Conservation (phyloP, 1,284 basidiomycete species). For the Mycocalia duriaeana region DNA sequence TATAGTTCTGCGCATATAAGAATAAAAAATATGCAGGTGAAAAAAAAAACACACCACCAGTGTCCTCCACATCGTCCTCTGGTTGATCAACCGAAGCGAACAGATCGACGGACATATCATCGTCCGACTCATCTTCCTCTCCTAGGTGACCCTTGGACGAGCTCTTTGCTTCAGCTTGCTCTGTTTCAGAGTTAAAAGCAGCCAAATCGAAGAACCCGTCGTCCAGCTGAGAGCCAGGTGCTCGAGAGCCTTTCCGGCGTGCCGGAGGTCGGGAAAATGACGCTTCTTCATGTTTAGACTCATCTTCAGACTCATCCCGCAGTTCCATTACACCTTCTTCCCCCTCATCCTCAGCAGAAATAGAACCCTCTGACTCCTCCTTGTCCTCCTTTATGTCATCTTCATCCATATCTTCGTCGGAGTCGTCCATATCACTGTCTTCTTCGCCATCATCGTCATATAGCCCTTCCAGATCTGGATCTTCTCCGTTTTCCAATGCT, state of each 20-base stretch:
- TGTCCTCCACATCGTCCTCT: slow-evolving; percentile 37
- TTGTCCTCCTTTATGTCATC: slow-evolving; percentile 26
- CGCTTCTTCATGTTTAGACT: slow-evolving; percentile 9
- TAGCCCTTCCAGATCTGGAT: slow-evolving; percentile 23
- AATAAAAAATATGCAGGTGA: slow-evolving; percentile 2
- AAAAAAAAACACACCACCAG: slow-evolving; percentile 34
- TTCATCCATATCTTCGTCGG: slow-evolving; percentile 30
- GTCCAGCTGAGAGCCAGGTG: slow-evolving; percentile 61
- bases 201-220: slow-evolving; percentile 92
- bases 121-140: slow-evolving; percentile 54
- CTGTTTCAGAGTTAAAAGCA: slow-evolving; percentile 85
- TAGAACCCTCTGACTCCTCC: slow-evolving; percentile 25
- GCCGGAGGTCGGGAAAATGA: not conserved
- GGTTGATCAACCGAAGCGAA: slow-evolving; percentile 57
- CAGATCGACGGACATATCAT: slow-evolving; percentile 57
- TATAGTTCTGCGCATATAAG: slow-evolving; percentile 41
- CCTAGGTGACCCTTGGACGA: slow-evolving; percentile 59
- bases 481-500: slow-evolving; percentile 20
- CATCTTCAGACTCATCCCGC: slow-evolving; percentile 27
- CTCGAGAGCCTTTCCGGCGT: slow-evolving; percentile 18
- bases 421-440: slow-evolving; percentile 28
- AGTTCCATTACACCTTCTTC: slow-evolving; percentile 40
- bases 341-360: slow-evolving; percentile 23
- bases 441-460: slow-evolving; percentile 29
- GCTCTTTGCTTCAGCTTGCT: slow-evolving; percentile 69